phyloP scores from a whole-genome alignment of 176 grass and related monocot genomes.

The Avena sativa region DNA sequence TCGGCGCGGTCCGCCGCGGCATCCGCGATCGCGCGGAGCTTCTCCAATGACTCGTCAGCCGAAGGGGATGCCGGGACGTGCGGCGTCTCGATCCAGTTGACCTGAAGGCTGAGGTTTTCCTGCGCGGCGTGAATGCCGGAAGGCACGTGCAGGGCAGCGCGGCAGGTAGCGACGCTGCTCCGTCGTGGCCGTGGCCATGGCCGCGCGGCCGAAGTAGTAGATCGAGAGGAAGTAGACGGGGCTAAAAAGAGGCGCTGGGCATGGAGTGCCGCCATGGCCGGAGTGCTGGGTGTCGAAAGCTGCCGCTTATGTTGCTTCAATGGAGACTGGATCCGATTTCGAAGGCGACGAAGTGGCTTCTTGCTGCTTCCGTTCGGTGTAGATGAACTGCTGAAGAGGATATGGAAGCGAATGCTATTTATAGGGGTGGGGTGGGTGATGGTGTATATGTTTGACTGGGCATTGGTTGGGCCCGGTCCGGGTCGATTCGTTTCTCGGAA shows the following conservation, averaged over 20 bases:
- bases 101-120: not conserved
- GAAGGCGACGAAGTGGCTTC: not conserved
- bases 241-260: constrained; percentile 1
- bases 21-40: constrained; percentile 50
- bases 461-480: too few relatives aligned
- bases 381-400: not conserved
- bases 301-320: not conserved
- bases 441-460: too few relatives aligned
- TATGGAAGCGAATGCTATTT: too few relatives aligned
- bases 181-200: not conserved
- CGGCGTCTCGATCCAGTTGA: constrained; percentile 1
- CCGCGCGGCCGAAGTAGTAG: not conserved
- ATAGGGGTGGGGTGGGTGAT: too few relatives aligned
- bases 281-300: not conserved
- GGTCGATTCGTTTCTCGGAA: too few relatives aligned
- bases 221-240: not conserved
- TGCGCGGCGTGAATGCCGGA: not conserved
- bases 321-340: not conserved
- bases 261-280: not conserved
- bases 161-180: not conserved
- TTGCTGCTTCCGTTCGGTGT: not conserved
- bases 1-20: constrained; percentile 55
- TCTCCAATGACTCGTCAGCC: not conserved
- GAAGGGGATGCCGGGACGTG: not conserved
- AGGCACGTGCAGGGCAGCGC: not conserved